phyloP scores from a whole-genome alignment of 192 early-diverging fungal genomes.

The Coemansia reversa region DNA sequence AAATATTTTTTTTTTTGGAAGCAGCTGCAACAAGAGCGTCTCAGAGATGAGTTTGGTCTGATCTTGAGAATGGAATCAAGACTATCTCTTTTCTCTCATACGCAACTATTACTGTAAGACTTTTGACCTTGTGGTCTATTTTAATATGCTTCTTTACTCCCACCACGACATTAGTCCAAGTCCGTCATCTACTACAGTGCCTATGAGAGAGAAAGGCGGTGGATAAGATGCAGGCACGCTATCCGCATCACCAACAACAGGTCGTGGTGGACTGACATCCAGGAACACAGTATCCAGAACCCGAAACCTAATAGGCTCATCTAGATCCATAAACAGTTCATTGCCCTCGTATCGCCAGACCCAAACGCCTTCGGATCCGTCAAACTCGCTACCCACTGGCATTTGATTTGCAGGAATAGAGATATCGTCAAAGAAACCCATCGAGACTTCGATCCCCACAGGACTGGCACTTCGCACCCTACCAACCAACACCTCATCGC shows the following conservation, averaged over 20 bases:
- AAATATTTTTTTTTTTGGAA: too few relatives aligned
- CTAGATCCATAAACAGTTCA: constrained; percentile 79
- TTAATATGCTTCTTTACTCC: constrained; percentile 18
- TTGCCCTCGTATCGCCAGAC: constrained; percentile 82
- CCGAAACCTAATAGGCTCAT: constrained; percentile 73
- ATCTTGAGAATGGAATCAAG: neutral
- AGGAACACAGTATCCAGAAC: constrained; percentile 73
- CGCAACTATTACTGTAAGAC: neutral
- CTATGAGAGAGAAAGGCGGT: constrained; percentile 40
- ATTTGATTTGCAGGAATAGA: constrained; percentile 66
- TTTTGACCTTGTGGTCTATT: too few relatives aligned
- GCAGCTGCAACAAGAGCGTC: too few relatives aligned
- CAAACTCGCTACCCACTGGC: constrained; percentile 65
- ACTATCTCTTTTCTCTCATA: neutral
- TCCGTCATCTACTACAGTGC: constrained; percentile 68
- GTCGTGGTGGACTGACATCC: constrained; percentile 63
- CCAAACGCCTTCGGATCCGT: constrained; percentile 72
- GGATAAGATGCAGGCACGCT: constrained; percentile 19
- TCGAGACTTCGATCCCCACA: constrained; percentile 67
- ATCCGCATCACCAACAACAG: constrained; percentile 33
- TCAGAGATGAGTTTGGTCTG: too few relatives aligned
- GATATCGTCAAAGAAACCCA: constrained; percentile 94
- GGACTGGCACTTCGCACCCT: constrained; percentile 71
- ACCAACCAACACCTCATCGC: constrained; percentile 82
- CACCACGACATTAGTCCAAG: constrained; percentile 74